Base-by-base conservation (phyloP, 2,329 filamentous ascomycete species). In the Alternaria viburni region DNA sequence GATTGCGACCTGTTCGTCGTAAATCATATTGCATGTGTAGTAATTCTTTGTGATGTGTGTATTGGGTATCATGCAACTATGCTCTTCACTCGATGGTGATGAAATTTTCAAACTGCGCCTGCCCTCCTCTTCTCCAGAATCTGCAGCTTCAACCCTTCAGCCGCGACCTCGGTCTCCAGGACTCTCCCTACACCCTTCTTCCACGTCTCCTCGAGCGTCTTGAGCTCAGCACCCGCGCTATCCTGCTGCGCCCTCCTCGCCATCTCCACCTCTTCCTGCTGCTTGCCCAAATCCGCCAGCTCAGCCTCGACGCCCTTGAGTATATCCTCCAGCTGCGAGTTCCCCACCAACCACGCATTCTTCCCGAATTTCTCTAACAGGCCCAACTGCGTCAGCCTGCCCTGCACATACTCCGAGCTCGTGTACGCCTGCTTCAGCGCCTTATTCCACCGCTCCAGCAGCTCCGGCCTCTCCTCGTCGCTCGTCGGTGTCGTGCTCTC, bases 301-400 rank as follows among this genome's bases (percentile, higher is more conserved):
- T 97, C 93, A 47, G 84, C 84, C 84, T 98, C 95, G 25, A 96
- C 75, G 12, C 79, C 79, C 54, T 86, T 85, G 55, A 96, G 80
- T 45, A 93, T 86, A 46, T 88, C 87, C 81, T 97, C 95, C 19
- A 93, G 80, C 69, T 92, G 89, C 71, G 90, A 88, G 80, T 99
- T 99, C 6, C 88, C 88, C 9, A 97, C 86, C 59, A 99, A 85
- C 95, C 96, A 98, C 10, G 93, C 91, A 79, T 97, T 97, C 81
- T 93, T 93, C 69, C 95, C 96, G 79, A 90, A 90, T 54, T 86
- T 86, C 73, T 96, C 92, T 19, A 97, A 87, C n/a, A 97, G 85
- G 1, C 85, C 83, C 17, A 97, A 87, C 79, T 90, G 88, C 46
- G 86, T 84, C 54, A 86, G 79, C 25, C 88, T 82, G 54, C 81